These are phyloP conservation scores for Phytopythium oedochilum DNA, from an alignment of 352 stramenopile species.

Conservation along the genomic window DNA sequence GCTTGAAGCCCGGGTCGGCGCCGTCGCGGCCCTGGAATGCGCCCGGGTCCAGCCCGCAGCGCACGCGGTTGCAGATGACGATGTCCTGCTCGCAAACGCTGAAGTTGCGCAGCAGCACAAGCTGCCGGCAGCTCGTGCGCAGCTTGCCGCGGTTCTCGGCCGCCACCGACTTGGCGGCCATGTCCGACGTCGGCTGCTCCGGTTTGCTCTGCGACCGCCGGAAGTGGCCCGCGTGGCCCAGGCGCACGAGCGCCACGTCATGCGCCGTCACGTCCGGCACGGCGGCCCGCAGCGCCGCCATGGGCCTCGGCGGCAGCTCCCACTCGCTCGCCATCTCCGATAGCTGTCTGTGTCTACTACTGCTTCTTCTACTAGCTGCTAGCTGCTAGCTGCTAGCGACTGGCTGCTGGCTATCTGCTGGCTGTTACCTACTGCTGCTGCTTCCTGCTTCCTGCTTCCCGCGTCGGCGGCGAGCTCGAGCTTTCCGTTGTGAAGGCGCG, in stretches of 20 bases:
- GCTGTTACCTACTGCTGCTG: too few species aligned
- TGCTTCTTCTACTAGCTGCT: too few species aligned
- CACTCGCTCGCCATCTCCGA: too few species aligned
- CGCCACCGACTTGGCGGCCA: constrained; percentile 41
- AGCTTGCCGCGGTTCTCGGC: constrained; percentile 29
- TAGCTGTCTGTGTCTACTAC: too few species aligned
- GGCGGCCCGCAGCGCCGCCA: neutral
- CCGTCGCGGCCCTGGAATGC: constrained; percentile 36
- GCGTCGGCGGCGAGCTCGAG: too few species aligned
- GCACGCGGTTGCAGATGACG: constrained; percentile 68
- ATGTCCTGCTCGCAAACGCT: constrained; percentile 61
- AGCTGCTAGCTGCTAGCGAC: too few species aligned
- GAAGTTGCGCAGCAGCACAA: constrained; percentile 59
- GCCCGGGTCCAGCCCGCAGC: constrained; percentile 42
- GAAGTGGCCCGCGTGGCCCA: constrained; percentile 25
- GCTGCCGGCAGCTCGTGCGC: constrained; percentile 36
- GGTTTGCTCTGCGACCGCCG: constrained; percentile 49
- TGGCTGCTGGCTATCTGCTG: too few species aligned
- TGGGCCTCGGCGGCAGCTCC: neutral
- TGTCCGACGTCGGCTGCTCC: constrained; percentile 54
- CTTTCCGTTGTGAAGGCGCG: too few species aligned
- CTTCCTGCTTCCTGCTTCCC: too few species aligned
- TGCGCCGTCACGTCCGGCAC: constrained; percentile 20
- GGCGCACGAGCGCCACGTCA: constrained; percentile 24
- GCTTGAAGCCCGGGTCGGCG: constrained; percentile 34